Evolutionary conservation across 192 early-diverging fungal species (phyloP), one percentile per base, ranked within the genome.

Genomic region (Irineochytrium annulatum): DNA sequence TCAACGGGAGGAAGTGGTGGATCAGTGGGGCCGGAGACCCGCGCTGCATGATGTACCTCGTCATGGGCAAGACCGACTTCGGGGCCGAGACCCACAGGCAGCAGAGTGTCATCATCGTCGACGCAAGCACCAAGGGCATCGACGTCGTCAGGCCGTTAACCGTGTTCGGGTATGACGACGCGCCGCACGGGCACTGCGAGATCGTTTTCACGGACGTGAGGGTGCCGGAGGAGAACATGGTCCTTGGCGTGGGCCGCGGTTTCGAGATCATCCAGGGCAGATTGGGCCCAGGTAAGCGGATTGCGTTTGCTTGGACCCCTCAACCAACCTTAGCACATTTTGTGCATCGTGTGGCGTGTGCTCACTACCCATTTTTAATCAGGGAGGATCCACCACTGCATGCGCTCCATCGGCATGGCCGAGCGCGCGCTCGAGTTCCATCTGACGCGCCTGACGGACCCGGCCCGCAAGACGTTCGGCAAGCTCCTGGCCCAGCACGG

Each of bases 201-300:
- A 88, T 99, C 48, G 66, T 83, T 5, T 96, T 99, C 65, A 86
- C 87, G 30, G 84, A 94, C 63, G 92, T 94, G 34, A 78, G 86
- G 55, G 88, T 99, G 26, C 93, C 93, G 1, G 73, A 73, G 20
- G 83, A 88, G 41, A 93, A 93, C 73, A 87, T 99, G 56, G 74
- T 99, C 28, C 77, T 95, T 31, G 94, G 94, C 43, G 91, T 94
- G 66, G 96, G 96, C n/a, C 83, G 96, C 60, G 96, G 96, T 0
- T 99, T 99, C 69, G 96, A 99, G 65, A 82, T 99, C 43, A 89
- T 99, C 62, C 96, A 99, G 79, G 96, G 94, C 17, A 81, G 96
- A 3, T 79, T 99, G 31, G 96, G 96, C 3, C 96, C 96, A 28
- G 85, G 80, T 20, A 22, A 60, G 46, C 46, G 11, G n/a, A n/a